Evolutionary conservation across 208 protist genomes (phyloP).

Genomic region (Acanthamoeba triangularis): DNA sequence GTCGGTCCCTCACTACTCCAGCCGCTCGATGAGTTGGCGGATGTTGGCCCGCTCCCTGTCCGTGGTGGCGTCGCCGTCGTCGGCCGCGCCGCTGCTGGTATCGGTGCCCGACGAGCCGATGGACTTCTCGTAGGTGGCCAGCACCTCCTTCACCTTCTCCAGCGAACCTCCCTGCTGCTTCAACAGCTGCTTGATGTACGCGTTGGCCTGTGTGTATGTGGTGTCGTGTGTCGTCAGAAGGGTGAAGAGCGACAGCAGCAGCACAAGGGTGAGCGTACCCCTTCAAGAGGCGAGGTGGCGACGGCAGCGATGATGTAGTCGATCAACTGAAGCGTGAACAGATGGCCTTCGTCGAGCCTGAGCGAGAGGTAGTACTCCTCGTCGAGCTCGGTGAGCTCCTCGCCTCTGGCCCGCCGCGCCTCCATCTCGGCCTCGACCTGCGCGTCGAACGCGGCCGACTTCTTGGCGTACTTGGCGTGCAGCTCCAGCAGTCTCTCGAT

Average conservation of each 20-base stretch:
- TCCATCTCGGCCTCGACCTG: slow-evolving; percentile 68
- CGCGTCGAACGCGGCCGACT: slow-evolving; percentile 1
- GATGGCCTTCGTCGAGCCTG: slow-evolving; percentile 77
- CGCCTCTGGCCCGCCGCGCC: slow-evolving; percentile 7
- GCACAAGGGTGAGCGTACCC: not conserved
- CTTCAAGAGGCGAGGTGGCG: slow-evolving; percentile 9
- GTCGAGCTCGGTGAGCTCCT: slow-evolving; percentile 77
- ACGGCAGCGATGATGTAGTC: slow-evolving; percentile 80
- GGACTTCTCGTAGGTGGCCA: slow-evolving; percentile 8
- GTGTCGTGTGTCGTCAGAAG: not conserved
- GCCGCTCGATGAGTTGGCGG: slow-evolving; percentile 14
- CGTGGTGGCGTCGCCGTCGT: not conserved
- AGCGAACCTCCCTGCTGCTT: slow-evolving; percentile 33
- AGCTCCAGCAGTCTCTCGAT: slow-evolving; percentile 84
- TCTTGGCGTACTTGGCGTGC: slow-evolving; percentile 84
- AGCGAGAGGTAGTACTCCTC: slow-evolving; percentile 83
- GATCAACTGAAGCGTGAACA: slow-evolving; percentile 85
- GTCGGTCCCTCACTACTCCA: not conserved
- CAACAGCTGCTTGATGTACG: slow-evolving; percentile 67
- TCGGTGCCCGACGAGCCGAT: not conserved
- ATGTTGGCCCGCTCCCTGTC: slow-evolving; percentile 16
- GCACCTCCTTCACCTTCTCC: slow-evolving; percentile 41
- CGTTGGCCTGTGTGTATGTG: not conserved
- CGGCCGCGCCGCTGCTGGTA: not conserved
- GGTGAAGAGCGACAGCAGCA: not conserved